Base-by-base conservation (phyloP, 805 yeast species). In the Saccharomyces kudriavzevii region DNA sequence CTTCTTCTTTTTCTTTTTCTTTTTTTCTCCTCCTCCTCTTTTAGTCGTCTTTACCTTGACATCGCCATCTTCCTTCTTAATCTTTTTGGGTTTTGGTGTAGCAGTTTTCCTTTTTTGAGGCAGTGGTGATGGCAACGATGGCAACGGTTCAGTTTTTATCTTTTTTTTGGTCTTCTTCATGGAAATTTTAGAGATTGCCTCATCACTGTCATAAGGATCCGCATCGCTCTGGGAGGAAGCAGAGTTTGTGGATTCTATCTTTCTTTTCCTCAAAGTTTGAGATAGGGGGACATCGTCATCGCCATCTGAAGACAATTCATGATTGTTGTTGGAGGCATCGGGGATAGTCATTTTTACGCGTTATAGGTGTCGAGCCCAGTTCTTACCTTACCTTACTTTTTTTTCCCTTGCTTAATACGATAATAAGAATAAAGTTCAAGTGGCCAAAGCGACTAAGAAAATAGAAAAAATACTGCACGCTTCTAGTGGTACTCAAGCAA, bases 81-180 rank as follows among this genome's bases (percentile, higher is more conserved):
- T 59, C 60, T n/a, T 59, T 53, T 65, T 84, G 89, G 52, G 79
- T 78, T 20, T 76, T 31, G 30, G 47, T 49, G 30, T 45, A 55
- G 20, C 54, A 74, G 52, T 76, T 45, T 50, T 47, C 25, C 51
- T 45, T 51, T 49, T 56, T 47, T 46, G 31, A 26, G 56, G 50
- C 48, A 45, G 53, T 31, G 48, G 14, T 26, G 40, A 30, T 45
- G 47, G 28, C 54, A 52, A 52, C 45, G 52, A 53, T 25, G 48
- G 53, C 50, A 55, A 52, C 49, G 53, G 55, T 49, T 55, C 60
- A 25, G 40, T 59, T 28, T 40, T 52, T 50, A 51, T 60, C 48
- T 49, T 51, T 49, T 49, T 51, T 48, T 51, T 56, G 51, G 43
- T 57, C 48, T 35, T 49, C 48, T 43, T 54, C 30, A 54, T 61